phyloP scores from a whole-genome alignment of 352 stramenopile genomes.

The Phytophthora macrochlamydospora region DNA sequence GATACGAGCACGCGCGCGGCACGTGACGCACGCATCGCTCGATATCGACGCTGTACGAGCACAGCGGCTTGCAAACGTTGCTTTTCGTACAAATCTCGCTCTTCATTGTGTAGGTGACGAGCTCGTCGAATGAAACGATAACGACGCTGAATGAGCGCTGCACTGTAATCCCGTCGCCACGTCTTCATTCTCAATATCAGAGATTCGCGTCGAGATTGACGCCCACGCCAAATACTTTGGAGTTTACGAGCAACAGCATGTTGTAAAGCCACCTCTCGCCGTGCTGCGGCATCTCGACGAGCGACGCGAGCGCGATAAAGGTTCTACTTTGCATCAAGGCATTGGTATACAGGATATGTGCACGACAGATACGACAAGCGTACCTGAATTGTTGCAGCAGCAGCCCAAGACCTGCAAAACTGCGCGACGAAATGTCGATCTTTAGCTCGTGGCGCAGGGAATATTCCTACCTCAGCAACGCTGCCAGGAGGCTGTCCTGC shows the following conservation, averaged over 20 bases:
- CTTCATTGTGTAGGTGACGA: constrained; percentile 34
- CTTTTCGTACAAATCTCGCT: constrained; percentile 47
- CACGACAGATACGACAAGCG: not conserved
- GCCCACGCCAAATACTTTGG: constrained; percentile 75
- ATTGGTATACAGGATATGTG: no score
- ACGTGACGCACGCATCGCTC: constrained; percentile 45
- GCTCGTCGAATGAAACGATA: constrained; percentile 54
- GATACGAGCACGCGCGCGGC: constrained; percentile 49
- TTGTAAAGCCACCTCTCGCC: constrained; percentile 44
- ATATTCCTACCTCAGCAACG: constrained; percentile 57
- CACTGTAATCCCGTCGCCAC: constrained; percentile 51
- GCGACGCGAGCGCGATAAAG: constrained; percentile 60
- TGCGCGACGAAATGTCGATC: constrained; percentile 70
- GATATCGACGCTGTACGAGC: constrained; percentile 67
- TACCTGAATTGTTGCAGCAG: constrained; percentile 68
- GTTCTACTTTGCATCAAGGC: constrained; percentile 36
- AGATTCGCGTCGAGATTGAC: constrained; percentile 48
- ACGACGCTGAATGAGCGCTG: constrained; percentile 70
- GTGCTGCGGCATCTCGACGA: constrained; percentile 24
- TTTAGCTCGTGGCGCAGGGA: constrained; percentile 69
- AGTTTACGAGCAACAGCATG: constrained; percentile 52
- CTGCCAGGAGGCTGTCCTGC: constrained; percentile 19
- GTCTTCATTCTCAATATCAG: constrained; percentile 54
- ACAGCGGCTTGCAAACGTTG: constrained; percentile 47
- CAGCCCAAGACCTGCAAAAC: constrained; percentile 54